Evolutionary conservation across 176 grass and related monocot species (phyloP), one percentile per base, ranked within the genome.

Genomic region (Lolium rigidum): DNA sequence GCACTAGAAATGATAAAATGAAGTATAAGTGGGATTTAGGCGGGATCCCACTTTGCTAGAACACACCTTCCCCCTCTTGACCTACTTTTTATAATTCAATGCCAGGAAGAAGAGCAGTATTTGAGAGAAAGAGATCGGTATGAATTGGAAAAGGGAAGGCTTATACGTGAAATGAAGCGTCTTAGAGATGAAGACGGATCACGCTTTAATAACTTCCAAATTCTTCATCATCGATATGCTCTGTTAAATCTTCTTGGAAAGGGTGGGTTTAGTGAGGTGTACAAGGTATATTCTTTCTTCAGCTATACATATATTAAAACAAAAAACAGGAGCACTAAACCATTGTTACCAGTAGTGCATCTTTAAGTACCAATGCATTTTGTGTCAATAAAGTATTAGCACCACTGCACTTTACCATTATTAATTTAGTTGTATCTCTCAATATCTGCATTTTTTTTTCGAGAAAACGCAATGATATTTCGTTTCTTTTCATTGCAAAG

Each of bases 151-250:
- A 99, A 97, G 75, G 97, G 94, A 70, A 93, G 92, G 80, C 92
- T 99, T 58, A 94, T 99, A 90, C 94, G 97, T 63, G 97, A 99
- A 92, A 99, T 99, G 97, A 99, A 99, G 85, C 94, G 97, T 56
- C 73, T 99, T 84, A 94, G 97, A 90, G 97, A 99, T 80, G 97
- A 99, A 86, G 97, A 97, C 81, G 97, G 97, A 17, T 99, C 97
- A n/a, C 94, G 90, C 58, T 99, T 99, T 90, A 99, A 97, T 89
- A 94, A 97, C 83, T 99, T 97, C 49, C 90, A 94, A 83, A 93
- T 99, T 97, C 97, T 99, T 86, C 95, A 99, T 76, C 92, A 99
- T 79, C 92, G 97, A 83, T 99, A 99, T 88, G 97, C 94, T 94
- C 94, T 99, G 55, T 92, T 99, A 83, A 99, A 99, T 87, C 97